Conservation (phyloP, 345 rosid genomes). For the Populus nigra region DNA sequence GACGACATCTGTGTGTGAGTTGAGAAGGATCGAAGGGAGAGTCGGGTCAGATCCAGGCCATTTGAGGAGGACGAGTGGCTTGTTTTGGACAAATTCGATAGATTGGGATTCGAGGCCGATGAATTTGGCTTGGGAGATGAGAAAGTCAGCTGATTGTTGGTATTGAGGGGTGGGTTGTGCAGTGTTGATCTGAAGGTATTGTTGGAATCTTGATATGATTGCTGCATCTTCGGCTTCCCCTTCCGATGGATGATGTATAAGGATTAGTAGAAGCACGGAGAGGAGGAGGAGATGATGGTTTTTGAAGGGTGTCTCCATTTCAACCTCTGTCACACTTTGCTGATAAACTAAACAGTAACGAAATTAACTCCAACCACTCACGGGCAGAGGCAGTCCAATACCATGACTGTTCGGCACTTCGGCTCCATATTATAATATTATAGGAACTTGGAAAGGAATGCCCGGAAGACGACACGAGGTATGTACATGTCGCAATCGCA, state of each 20-base stretch:
- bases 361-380: no score
- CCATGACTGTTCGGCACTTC: no score
- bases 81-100: constrained; percentile 57
- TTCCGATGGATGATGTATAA: background rate
- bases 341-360: no score
- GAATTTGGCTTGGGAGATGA: constrained; percentile 60
- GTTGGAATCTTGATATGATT: constrained; percentile 67
- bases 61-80: constrained; percentile 71
- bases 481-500: no score
- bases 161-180: constrained; percentile 81
- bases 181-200: constrained; percentile 83
- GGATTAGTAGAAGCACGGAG: background rate
- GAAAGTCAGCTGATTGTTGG: constrained; percentile 51
- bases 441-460: no score
- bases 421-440: no score
- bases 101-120: constrained; percentile 60
- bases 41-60: constrained; percentile 66
- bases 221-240: constrained; percentile 9
- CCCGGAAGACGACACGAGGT: no score
- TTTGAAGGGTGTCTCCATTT: background rate
- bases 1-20: constrained; percentile 96
- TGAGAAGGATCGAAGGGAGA: constrained; percentile 73
- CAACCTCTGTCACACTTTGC: background rate
- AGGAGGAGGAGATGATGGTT: background rate
- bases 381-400: no score